phyloP scores from a whole-genome alignment of 2,329 filamentous ascomycete genomes.

The Sarocladium brachiariae region DNA sequence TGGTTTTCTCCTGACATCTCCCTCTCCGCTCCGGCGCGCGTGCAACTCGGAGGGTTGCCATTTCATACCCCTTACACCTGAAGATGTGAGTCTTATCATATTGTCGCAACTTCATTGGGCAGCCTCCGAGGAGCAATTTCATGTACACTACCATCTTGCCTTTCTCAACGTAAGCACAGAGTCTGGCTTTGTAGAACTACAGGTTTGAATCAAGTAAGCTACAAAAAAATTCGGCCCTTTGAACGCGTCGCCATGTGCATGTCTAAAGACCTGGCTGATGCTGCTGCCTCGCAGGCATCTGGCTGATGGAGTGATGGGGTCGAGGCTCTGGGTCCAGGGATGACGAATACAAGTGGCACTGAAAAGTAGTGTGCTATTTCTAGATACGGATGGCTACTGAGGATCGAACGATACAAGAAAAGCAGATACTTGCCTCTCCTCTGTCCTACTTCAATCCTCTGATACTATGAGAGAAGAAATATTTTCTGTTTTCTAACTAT shows the following conservation, averaged over 20 bases:
- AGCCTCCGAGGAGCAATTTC: background rate
- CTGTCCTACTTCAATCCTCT: too few species aligned
- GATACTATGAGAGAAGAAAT: too few species aligned
- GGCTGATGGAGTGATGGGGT: background rate
- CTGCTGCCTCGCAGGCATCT: slow-evolving; percentile 4
- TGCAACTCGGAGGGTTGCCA: background rate
- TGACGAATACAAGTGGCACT: slow-evolving; percentile 4
- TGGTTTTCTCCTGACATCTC: slow-evolving; percentile 7
- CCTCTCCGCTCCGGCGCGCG: slow-evolving; percentile 4
- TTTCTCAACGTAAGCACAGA: slow-evolving; percentile 2
- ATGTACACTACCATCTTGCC: slow-evolving; percentile 8
- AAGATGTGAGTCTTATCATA: background rate
- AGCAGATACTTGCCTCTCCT: too few species aligned
- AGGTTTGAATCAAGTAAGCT: background rate
- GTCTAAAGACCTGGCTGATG: background rate
- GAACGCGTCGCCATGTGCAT: background rate
- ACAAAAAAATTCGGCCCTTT: background rate
- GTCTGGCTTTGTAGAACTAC: slow-evolving; percentile 7
- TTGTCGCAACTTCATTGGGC: background rate
- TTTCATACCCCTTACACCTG: slow-evolving; percentile 6
- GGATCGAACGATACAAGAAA: too few species aligned
- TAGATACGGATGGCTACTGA: too few species aligned
- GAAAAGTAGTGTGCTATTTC: background rate
- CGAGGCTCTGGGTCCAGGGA: background rate
- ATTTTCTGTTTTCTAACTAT: too few species aligned